Percentiles rank a stretch among this genome's conserved stretches.
phyloP scores from a whole-genome alignment of 1,284 basidiomycete genomes.

The Xerocomus amazonicus region DNA sequence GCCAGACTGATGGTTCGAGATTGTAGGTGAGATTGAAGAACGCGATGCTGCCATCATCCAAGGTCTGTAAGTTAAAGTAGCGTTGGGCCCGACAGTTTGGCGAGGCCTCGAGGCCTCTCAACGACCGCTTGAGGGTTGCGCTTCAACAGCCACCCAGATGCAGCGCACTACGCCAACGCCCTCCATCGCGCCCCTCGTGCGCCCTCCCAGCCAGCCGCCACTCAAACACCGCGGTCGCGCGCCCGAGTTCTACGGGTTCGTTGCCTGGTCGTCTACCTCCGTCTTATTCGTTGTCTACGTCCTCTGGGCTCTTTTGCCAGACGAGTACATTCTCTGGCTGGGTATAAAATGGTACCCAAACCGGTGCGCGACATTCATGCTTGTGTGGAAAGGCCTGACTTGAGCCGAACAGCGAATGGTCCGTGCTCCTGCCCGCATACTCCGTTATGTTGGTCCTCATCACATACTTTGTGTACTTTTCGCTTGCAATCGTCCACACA shows the following conservation, averaged over 20 bases:
- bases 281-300: conserved; percentile 69
- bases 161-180: conserved; percentile 40
- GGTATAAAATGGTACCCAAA: conserved; percentile 88
- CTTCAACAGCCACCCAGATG: conserved; percentile 16
- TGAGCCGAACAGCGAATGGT: conserved; percentile 64
- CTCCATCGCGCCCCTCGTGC: conserved; percentile 51
- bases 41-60: not conserved
- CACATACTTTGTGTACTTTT: conserved; percentile 76
- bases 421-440: conserved; percentile 80
- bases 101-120: not conserved
- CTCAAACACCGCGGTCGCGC: conserved; percentile 55
- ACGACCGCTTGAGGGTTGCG: not conserved
- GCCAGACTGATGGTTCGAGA: conserved; percentile 1
- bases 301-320: conserved; percentile 60
- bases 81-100: conserved; percentile 8
- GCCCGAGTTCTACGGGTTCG: conserved; percentile 85
- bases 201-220: conserved; percentile 43
- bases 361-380: conserved; percentile 46
- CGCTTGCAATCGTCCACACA: conserved; percentile 67
- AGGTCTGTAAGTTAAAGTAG: not conserved
- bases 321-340: conserved; percentile 52
- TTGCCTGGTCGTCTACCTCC: conserved; percentile 77
- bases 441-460: conserved; percentile 69
- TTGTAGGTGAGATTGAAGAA: not conserved
- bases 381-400: not conserved